These are phyloP conservation scores for Ogataea kodamae DNA, from an alignment of 805 yeast species.

Conservation along the genomic window DNA sequence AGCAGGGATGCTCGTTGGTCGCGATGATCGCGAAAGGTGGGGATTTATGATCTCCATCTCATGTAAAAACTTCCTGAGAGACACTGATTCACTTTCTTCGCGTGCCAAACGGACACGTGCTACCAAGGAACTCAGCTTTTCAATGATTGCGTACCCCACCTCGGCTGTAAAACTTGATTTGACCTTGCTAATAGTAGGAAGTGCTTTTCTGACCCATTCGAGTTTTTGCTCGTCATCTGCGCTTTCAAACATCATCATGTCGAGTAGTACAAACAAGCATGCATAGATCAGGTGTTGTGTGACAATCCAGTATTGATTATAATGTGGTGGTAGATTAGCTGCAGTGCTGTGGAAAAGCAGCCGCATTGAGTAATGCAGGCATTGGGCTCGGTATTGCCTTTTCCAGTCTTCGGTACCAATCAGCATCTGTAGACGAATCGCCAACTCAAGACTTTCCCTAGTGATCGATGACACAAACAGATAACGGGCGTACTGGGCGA, in stretches of 20 bases:
- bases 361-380: slow-evolving; percentile 18
- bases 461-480: slow-evolving; percentile 24
- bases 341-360: slow-evolving; percentile 21
- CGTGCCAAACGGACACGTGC: slow-evolving; percentile 17
- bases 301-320: slow-evolving; percentile 27
- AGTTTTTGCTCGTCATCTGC: slow-evolving; percentile 21
- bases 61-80: slow-evolving; percentile 17
- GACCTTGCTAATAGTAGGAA: slow-evolving; percentile 19
- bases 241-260: slow-evolving; percentile 25
- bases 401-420: slow-evolving; percentile 23
- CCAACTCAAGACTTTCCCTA: slow-evolving; percentile 24
- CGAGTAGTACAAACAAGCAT: slow-evolving; percentile 24
- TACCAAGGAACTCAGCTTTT: slow-evolving; percentile 23
- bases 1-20: slow-evolving; percentile 10
- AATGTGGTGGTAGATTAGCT: slow-evolving; percentile 18
- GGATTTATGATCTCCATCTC: slow-evolving; percentile 21
- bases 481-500: slow-evolving; percentile 21
- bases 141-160: slow-evolving; percentile 27
- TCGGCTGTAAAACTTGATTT: slow-evolving; percentile 24
- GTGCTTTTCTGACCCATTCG: slow-evolving; percentile 16
- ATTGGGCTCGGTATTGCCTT: slow-evolving; percentile 18
- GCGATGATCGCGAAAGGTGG: slow-evolving; percentile 3
- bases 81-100: slow-evolving; percentile 16
- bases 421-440: slow-evolving; percentile 20
- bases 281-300: slow-evolving; percentile 27